These are phyloP conservation scores for Geotrichum restrictum DNA, from an alignment of 1,139 yeast species.

Conservation along the genomic window DNA sequence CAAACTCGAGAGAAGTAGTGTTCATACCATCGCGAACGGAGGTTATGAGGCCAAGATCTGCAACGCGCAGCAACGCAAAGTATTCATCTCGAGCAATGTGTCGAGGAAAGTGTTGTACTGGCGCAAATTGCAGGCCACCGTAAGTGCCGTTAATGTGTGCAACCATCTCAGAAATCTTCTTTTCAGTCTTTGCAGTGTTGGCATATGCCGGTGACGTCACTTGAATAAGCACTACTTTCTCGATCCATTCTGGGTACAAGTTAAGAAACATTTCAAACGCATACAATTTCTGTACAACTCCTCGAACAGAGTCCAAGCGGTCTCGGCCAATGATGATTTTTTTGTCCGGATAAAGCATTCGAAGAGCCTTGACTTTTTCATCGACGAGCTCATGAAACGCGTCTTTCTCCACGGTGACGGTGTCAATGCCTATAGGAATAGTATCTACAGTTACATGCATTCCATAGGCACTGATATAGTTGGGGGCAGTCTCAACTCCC, in stretches of 20 bases:
- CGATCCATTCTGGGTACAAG: conserved; percentile 89
- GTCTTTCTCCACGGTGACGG: conserved; percentile 49
- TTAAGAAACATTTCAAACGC: conserved; percentile 86
- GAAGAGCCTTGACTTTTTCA: conserved; percentile 48
- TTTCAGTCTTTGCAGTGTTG: conserved; percentile 51
- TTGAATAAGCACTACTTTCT: conserved; percentile 82
- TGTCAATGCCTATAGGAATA: conserved; percentile 83
- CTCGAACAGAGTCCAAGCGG: conserved; percentile 88
- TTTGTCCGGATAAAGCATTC: conserved; percentile 65
- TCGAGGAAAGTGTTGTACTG: conserved; percentile 84
- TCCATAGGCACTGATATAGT: conserved; percentile 70
- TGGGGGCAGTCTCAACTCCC: conserved; percentile 44
- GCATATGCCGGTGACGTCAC: conserved; percentile 77
- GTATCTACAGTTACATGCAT: conserved; percentile 68
- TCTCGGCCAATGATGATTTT: conserved; percentile 93
- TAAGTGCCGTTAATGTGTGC: conserved; percentile 75
- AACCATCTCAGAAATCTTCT: conserved; percentile 73
- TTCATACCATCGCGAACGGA: conserved; percentile 96
- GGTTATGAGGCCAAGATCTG: conserved; percentile 84
- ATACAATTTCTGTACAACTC: conserved; percentile 92
- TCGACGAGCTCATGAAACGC: conserved; percentile 47
- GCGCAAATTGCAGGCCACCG: conserved; percentile 53
- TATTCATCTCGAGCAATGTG: conserved; percentile 86
- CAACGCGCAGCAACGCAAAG: conserved; percentile 78
- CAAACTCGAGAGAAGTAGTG: conserved; percentile 89